These are phyloP conservation scores for Fusarium nematophilum DNA, from an alignment of 2,329 filamentous ascomycete genomes.

Conservation along the genomic window DNA sequence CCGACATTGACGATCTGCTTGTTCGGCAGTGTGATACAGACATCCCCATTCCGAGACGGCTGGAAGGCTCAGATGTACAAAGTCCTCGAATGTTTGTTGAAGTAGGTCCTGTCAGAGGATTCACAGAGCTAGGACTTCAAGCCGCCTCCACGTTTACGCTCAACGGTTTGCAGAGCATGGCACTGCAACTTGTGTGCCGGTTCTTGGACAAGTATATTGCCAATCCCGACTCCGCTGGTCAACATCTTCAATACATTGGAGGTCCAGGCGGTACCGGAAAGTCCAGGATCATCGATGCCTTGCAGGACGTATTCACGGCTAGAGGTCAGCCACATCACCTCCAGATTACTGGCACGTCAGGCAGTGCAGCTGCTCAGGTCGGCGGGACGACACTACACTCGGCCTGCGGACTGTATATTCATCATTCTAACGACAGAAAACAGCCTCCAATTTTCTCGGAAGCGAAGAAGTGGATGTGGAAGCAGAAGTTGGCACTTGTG, in stretches of 20 bases:
- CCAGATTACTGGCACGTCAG: conserved; percentile 7
- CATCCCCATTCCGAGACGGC: conserved; percentile 2
- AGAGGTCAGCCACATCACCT: conserved; percentile 8
- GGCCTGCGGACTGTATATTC: background rate
- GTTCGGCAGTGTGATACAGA: conserved; percentile 8
- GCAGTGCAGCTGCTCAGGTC: conserved; percentile 10
- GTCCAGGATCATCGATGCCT: conserved; percentile 12
- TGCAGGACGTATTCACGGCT: conserved; percentile 1
- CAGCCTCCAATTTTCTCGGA: conserved; percentile 3
- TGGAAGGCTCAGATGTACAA: background rate
- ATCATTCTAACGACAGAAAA: background rate
- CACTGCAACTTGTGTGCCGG: conserved; percentile 11
- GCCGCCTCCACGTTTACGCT: conserved; percentile 10
- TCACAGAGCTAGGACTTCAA: conserved; percentile 1
- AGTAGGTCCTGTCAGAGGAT: background rate
- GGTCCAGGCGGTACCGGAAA: conserved; percentile 13
- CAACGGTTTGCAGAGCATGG: conserved; percentile 14
- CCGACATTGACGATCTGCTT: conserved; percentile 18
- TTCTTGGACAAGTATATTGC: conserved; percentile 13
- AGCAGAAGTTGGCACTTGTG: conserved; percentile 20
- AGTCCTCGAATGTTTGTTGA: conserved; percentile 14
- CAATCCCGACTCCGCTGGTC: conserved; percentile 4
- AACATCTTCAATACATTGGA: conserved; percentile 10
- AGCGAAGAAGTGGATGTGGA: conserved; percentile 19
- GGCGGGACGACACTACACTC: conserved; percentile 4